Evolutionary conservation across 305 asterid species (phyloP).

Genomic region (Plantago rigida): DNA sequence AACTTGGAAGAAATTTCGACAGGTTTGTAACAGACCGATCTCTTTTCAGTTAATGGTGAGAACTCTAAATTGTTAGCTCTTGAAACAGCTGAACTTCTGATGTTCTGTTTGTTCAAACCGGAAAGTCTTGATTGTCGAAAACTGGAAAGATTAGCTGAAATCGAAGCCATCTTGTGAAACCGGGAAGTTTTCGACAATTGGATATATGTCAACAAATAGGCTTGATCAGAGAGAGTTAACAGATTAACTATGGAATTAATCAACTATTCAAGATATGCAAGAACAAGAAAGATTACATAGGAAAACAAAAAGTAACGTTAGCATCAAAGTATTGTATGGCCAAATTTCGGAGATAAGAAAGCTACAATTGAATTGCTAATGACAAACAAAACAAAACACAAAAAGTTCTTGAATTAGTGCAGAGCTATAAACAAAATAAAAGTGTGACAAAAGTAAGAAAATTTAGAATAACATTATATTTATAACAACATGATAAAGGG

Average conservation of each 20-base stretch:
- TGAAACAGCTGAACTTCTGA: conserved; percentile 12
- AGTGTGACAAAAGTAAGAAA: too few species aligned
- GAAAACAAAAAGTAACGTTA: conserved; percentile 23
- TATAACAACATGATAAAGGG: too few species aligned
- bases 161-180: conserved; percentile 36
- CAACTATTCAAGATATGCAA: conserved; percentile 9
- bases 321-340: conserved; percentile 24
- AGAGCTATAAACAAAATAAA: too few species aligned
- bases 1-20: conserved; percentile 26
- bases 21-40: conserved; percentile 10
- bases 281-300: conserved; percentile 4
- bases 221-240: not conserved
- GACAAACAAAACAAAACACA: too few species aligned
- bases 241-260: not conserved
- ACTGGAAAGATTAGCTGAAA: conserved; percentile 26
- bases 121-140: conserved; percentile 30
- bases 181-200: not conserved
- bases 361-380: too few species aligned
- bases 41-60: conserved; percentile 24
- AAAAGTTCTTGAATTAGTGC: too few species aligned
- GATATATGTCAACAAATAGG: not conserved
- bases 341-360: too few species aligned
- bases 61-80: conserved; percentile 22
- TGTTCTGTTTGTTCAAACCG: conserved; percentile 22
- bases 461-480: too few species aligned